Conservation (phyloP, 495 filamentous ascomycete genomes). For the Xanthoparmelia taractica region DNA sequence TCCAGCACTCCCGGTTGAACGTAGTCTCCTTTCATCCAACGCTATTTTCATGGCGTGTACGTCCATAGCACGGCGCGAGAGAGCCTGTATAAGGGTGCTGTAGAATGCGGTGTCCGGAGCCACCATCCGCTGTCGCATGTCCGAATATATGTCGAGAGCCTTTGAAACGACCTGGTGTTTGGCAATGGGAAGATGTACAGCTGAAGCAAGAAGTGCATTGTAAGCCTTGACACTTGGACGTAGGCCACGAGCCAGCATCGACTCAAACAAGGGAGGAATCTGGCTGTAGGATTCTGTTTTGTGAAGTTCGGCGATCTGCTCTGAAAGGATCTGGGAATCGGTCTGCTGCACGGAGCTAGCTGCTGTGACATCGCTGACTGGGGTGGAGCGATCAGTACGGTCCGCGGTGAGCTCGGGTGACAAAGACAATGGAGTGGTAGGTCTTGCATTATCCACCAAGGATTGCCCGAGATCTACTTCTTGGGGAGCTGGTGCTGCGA, state of each 20-base stretch:
- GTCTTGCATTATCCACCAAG: neutral
- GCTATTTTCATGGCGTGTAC: conserved; percentile 57
- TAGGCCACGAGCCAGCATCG: conserved; percentile 68
- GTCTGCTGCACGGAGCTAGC: conserved; percentile 39
- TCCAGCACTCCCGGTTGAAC: conserved; percentile 81
- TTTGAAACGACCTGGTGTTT: conserved; percentile 76
- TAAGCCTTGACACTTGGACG: conserved; percentile 76
- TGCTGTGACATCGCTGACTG: conserved; percentile 19
- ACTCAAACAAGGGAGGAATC: conserved; percentile 82
- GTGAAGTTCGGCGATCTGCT: conserved; percentile 65
- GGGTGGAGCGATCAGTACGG: conserved; percentile 12
- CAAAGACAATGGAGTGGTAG: neutral
- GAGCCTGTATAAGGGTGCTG: conserved; percentile 70
- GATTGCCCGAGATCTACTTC: neutral
- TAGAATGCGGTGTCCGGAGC: conserved; percentile 77
- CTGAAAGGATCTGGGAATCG: conserved; percentile 61
- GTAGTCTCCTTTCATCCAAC: conserved; percentile 65
- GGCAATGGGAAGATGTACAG: conserved; percentile 61
- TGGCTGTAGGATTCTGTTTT: conserved; percentile 64
- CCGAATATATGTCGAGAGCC: conserved; percentile 87
- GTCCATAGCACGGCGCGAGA: conserved; percentile 71
- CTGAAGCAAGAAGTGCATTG: conserved; percentile 79
- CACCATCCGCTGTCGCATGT: conserved; percentile 85
- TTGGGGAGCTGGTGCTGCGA: neutral
- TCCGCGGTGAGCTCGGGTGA: conserved; percentile 9